phyloP scores from a whole-genome alignment of 2,329 filamentous ascomycete genomes.

The Penicillium sp. region DNA sequence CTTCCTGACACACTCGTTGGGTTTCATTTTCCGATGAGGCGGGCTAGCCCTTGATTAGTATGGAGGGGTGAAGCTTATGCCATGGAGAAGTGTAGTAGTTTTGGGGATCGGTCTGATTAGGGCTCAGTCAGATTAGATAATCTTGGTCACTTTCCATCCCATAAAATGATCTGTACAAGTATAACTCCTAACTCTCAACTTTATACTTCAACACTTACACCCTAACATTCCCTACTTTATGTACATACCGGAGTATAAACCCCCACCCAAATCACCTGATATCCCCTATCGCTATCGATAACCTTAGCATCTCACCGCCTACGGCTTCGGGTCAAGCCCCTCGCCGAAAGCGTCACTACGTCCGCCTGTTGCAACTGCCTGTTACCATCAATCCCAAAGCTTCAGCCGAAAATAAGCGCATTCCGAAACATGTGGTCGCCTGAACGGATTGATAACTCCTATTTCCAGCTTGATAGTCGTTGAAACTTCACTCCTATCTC shows the following conservation, averaged over 20 bases:
- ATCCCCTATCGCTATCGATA: slow-evolving; percentile 33
- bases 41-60: background rate
- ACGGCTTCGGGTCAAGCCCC: slow-evolving; percentile 24
- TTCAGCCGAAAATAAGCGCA: slow-evolving; percentile 1
- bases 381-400: slow-evolving; percentile 14
- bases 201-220: background rate
- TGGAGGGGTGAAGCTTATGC: background rate
- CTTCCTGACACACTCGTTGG: background rate
- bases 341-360: slow-evolving; percentile 32
- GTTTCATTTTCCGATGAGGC: slow-evolving; percentile 10
- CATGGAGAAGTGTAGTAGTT: background rate
- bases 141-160: background rate
- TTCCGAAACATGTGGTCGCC: slow-evolving; percentile 4
- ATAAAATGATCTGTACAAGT: background rate
- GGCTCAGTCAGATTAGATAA: background rate
- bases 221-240: background rate
- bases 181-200: background rate
- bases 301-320: slow-evolving; percentile 23
- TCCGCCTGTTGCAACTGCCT: slow-evolving; percentile 12
- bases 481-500: background rate
- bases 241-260: background rate
- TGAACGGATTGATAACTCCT: background rate
- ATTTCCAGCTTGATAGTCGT: background rate
- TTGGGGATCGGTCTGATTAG: background rate
- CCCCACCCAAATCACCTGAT: slow-evolving; percentile 3